Percentiles rank a stretch among this genome's conserved stretches.
Conservation (phyloP, 148 eudicot species). For the Fagopyrum homotropicum region DNA sequence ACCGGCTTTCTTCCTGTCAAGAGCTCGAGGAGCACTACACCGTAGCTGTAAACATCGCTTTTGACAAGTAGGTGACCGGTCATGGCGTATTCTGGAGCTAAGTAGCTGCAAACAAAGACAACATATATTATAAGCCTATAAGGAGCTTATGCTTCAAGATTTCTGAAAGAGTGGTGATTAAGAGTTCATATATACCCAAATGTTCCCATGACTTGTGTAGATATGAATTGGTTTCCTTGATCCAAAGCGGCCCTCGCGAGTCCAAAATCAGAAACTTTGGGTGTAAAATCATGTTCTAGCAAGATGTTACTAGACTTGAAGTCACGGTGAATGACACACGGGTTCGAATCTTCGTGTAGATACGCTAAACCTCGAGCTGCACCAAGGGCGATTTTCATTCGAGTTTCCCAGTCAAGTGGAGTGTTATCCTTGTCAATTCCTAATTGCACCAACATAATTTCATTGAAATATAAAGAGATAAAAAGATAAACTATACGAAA, state of each 20-base stretch:
- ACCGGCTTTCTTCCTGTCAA: constrained; percentile 91
- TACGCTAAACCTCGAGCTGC: constrained; percentile 95
- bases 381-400: constrained; percentile 90
- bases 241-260: constrained; percentile 75
- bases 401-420: constrained; percentile 80
- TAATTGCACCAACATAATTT: constrained; percentile 17
- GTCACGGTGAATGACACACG: constrained; percentile 95
- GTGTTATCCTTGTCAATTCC: constrained; percentile 59
- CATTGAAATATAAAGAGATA: no score
- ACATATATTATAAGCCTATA: background rate
- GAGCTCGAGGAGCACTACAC: constrained; percentile 98
- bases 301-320: constrained; percentile 96
- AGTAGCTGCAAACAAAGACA: constrained; percentile 39
- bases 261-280: constrained; percentile 97
- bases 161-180: background rate
- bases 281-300: constrained; percentile 82
- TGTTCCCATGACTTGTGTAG: constrained; percentile 96
- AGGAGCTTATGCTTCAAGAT: background rate
- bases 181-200: constrained; percentile 57
- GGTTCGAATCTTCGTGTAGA: constrained; percentile 95
- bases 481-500: no score
- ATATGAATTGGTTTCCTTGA: constrained; percentile 60
- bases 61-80: constrained; percentile 90
- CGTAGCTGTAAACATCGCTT: constrained; percentile 95
- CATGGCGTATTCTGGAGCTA: constrained; percentile 97